Percentiles rank a stretch among this genome's conserved stretches.
Evolutionary conservation across 2,329 filamentous ascomycete genomes (phyloP).

Genomic region (Aspergillus hortae): DNA sequence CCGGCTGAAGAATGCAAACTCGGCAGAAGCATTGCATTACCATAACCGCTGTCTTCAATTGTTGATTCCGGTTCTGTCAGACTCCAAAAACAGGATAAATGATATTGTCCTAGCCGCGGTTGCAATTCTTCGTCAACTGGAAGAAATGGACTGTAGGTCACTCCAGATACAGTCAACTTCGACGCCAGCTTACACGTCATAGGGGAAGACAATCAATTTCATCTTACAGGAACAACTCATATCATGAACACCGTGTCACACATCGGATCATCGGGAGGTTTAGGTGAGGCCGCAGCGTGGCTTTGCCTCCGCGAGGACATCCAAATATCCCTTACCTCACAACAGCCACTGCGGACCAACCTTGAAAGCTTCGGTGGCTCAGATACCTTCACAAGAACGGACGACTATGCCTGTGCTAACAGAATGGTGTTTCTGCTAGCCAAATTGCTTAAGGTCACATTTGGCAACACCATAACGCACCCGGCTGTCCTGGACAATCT

Average conservation of each 20-base stretch:
- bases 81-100: slow-evolving; percentile 17
- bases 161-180: background rate
- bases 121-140: slow-evolving; percentile 33
- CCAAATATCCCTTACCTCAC: slow-evolving; percentile 33
- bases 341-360: slow-evolving; percentile 31
- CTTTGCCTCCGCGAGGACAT: slow-evolving; percentile 39
- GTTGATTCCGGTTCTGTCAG: slow-evolving; percentile 31
- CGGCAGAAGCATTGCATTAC: slow-evolving; percentile 29
- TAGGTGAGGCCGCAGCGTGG: slow-evolving; percentile 40
- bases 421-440: slow-evolving; percentile 35
- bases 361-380: slow-evolving; percentile 33
- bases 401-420: slow-evolving; percentile 37
- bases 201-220: slow-evolving; percentile 32
- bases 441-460: slow-evolving; percentile 23
- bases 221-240: slow-evolving; percentile 33
- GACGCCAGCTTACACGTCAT: slow-evolving; percentile 1
- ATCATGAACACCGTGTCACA: slow-evolving; percentile 36
- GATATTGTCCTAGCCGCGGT: slow-evolving; percentile 32
- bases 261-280: slow-evolving; percentile 36
- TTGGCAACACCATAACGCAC: slow-evolving; percentile 6
- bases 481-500: slow-evolving; percentile 1
- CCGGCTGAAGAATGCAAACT: slow-evolving; percentile 18
- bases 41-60: slow-evolving; percentile 33
- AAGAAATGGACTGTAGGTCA: slow-evolving; percentile 30
- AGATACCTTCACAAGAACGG: slow-evolving; percentile 27